Evolutionary conservation across 2,329 filamentous ascomycete species (phyloP).

Genomic region (Fusarium foetens): DNA sequence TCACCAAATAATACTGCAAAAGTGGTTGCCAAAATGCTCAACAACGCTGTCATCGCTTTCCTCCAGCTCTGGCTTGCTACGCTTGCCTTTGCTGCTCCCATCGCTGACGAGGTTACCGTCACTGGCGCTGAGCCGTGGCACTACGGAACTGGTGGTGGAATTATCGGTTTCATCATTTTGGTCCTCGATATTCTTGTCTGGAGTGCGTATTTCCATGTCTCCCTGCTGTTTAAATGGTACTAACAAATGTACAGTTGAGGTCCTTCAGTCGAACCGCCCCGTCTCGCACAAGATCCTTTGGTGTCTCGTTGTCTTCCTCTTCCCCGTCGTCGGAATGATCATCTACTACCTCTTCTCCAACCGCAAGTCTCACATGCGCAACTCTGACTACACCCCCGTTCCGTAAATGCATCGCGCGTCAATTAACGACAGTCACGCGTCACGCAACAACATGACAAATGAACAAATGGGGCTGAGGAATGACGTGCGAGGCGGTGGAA

Average conservation of each 20-base stretch:
- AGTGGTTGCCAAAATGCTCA: constrained; percentile 16
- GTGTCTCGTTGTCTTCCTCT: constrained; percentile 71
- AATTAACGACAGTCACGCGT: not conserved
- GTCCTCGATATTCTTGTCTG: constrained; percentile 71
- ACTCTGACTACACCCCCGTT: constrained; percentile 63
- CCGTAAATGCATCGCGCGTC: not conserved
- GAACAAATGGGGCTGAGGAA: not conserved
- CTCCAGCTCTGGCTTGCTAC: constrained; percentile 57
- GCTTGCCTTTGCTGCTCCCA: constrained; percentile 59
- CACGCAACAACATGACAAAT: accelerated
- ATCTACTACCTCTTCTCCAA: constrained; percentile 74
- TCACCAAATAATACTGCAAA: accelerated
- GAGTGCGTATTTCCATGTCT: constrained; percentile 57
- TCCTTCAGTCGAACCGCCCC: constrained; percentile 71
- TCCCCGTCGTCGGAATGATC: constrained; percentile 69
- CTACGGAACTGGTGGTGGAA: constrained; percentile 69
- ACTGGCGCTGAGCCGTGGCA: constrained; percentile 60
- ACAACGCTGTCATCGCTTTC: constrained; percentile 29
- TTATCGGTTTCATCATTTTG: constrained; percentile 69
- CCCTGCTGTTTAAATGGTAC: not conserved
- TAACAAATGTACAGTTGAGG: constrained; percentile 61
- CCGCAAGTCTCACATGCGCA: constrained; percentile 63
- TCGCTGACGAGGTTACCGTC: constrained; percentile 45
- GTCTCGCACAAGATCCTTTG: constrained; percentile 68
- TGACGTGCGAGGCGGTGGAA: not conserved